A percentile compares a stretch with the other conserved stretches of the same genome.
phyloP scores from a whole-genome alignment of 2,329 filamentous ascomycete genomes.

The Blastomyces parvus region DNA sequence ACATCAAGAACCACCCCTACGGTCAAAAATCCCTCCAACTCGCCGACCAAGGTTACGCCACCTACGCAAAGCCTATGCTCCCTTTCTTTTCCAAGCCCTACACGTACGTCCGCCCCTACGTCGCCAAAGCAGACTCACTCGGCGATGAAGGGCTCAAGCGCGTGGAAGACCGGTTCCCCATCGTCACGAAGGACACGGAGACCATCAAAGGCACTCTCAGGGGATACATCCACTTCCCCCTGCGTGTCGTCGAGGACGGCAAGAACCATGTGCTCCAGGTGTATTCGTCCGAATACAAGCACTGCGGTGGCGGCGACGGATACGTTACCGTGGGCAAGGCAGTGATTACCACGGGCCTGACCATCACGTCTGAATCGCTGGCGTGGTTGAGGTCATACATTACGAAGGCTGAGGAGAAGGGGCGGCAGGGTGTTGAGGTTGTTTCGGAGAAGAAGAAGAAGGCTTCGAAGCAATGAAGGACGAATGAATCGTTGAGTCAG shows the following conservation, averaged over 20 bases:
- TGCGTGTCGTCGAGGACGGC: slow-evolving; percentile 52
- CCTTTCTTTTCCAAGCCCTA: slow-evolving; percentile 72
- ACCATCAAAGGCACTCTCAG: slow-evolving; percentile 59
- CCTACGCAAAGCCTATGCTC: slow-evolving; percentile 67
- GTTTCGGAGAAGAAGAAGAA: slow-evolving; percentile 3
- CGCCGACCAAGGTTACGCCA: slow-evolving; percentile 63
- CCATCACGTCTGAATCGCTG: slow-evolving; percentile 57
- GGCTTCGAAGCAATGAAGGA: background rate
- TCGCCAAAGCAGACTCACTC: slow-evolving; percentile 68
- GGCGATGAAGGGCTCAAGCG: slow-evolving; percentile 59
- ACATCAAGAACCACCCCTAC: slow-evolving; percentile 71
- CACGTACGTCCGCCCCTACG: slow-evolving; percentile 73
- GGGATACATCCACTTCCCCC: slow-evolving; percentile 52
- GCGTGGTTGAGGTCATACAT: slow-evolving; percentile 39
- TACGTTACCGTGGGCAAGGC: slow-evolving; percentile 62
- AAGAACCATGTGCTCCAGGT: slow-evolving; percentile 36
- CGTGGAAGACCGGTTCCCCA: slow-evolving; percentile 61
- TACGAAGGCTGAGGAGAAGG: slow-evolving; percentile 1
- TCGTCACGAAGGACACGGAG: slow-evolving; percentile 64
- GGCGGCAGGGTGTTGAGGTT: background rate
- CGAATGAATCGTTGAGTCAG: too few species aligned
- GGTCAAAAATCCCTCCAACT: slow-evolving; percentile 73
- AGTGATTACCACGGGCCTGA: slow-evolving; percentile 54
- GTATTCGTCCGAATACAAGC: slow-evolving; percentile 39
- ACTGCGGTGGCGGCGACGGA: slow-evolving; percentile 43